Conservation (phyloP, 139 green algal species). For the Pycnococcus provasolii region DNA sequence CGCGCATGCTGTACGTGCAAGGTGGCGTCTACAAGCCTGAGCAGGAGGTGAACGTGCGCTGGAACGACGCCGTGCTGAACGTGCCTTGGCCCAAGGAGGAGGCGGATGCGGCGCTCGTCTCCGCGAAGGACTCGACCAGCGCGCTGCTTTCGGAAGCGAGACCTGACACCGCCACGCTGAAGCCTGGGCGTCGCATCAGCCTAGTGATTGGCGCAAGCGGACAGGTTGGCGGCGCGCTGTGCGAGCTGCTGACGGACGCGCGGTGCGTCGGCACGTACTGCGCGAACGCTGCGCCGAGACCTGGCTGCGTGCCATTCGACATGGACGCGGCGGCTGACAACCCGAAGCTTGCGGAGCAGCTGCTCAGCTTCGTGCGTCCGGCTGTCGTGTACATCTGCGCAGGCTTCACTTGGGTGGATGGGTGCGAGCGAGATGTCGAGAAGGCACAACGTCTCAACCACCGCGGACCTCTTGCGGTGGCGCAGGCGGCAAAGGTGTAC, state of each 20-base stretch:
- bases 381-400: conserved; percentile 7
- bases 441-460: not conserved
- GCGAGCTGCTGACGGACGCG: not conserved
- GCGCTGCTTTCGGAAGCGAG: not conserved
- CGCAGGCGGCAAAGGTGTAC: not conserved
- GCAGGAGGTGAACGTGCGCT: not conserved
- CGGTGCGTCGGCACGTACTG: conserved; percentile 3
- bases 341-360: not conserved
- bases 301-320: not conserved
- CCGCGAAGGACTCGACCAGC: not conserved
- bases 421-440: not conserved
- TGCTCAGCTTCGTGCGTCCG: not conserved
- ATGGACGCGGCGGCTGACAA: not conserved
- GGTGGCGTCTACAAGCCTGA: not conserved
- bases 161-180: not conserved
- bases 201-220: conserved; percentile 2
- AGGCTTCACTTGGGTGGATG: conserved; percentile 3
- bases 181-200: not conserved
- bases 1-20: conserved; percentile 8
- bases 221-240: conserved; percentile 2
- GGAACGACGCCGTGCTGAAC: not conserved
- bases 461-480: not conserved
- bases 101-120: not conserved
- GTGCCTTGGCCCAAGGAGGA: not conserved
- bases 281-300: not conserved